Base-by-base conservation (phyloP, 1,139 yeast genomes). In the Sugiyamaella paludigena region DNA sequence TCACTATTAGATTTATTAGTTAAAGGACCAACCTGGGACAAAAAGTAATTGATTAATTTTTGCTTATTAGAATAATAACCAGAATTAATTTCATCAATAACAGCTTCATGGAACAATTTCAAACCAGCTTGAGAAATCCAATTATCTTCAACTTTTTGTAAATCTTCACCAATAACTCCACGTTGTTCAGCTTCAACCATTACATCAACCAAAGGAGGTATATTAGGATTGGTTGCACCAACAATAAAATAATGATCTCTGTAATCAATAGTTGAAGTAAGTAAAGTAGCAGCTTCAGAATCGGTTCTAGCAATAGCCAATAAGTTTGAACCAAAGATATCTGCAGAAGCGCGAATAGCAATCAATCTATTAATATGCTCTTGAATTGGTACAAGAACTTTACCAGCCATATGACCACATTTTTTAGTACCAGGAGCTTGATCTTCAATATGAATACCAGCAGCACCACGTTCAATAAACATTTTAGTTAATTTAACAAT, bases 361-460 rank as follows among this genome's bases (percentile, higher is more conserved):
- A 88, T 85, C 69, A 91, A 77, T 71, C 98, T 82, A 75, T 87
- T 87, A 70, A 91, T 86, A 73, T 91, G 98, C 74, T 92, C 98
- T 73, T 88, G 96, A 54, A 89, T 94, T 54, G 98, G 98, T 55
- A 91, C 97, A 63, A 91, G 82, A 53, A 94, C 97, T 74, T 94
- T 89, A 63, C 98, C 98, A 59, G 96, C 98, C 96, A 91, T 88
- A 71, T 84, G 91, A 58, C 98, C 98, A 76, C 98, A 91, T 75
- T 92, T 92, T 73, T 91, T 91, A 67, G 97, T 91, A 66, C 98
- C 97, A 49, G 98, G 96, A 53, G 97, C 96, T 77, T 92, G 98
- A 73, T 91, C 98, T 75, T 91, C 98, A 68, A 91, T 88, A 71
- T 91, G 98, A 64, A 91, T 89, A 69, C 98, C 98, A 52, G 98